Base-by-base conservation (phyloP, 2,329 filamentous ascomycete species). In the Talaromyces sp. region DNA sequence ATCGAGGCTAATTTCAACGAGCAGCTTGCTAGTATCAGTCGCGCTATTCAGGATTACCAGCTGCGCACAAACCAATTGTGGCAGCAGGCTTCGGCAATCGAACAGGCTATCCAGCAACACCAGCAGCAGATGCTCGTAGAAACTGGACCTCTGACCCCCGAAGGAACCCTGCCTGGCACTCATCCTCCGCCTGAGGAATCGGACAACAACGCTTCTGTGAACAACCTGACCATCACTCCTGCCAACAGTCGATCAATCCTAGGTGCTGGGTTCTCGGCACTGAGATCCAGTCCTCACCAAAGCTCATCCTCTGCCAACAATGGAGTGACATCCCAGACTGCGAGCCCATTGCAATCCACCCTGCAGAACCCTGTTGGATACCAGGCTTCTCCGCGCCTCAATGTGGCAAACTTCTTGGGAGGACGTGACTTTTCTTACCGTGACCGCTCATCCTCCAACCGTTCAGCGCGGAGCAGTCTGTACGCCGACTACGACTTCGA, bases 101-200 rank as follows among this genome's bases (percentile, higher is more conserved):
- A 80, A 64, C 74, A 79, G 63, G 72, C 74, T 19, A 76, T 77
- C 56, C 75, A 78, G 54, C 75, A 80, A 60, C 78, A 80, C 60
- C 76, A 80, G 53, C 76, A 78, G 61, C 77, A 75, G 59, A 74
- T 76, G 69, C 74, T 76, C 58, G 66, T 75, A 65, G 77, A 75
- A 51, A 73, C 73, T 57, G 78, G 75, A n/a, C 77, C 77, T 36
- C 68, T 80, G 55, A 86, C 84, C n/a, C 85, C 85, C n/a, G 85
- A 87, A 72, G 83, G 83, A 30, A 79, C 81, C 33, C 73, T 86
- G 15, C 83, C 84, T 27, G 83, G 83, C 60, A 84, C 82, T 10
- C 79, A 78, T 62, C 68, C 72, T 60, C 66, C 73, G 42, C 66
- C 74, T 65, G 76, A 75, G 42, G 76, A 75, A 49, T 32, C 49